Evolutionary conservation across 176 grass and related monocot genomes (phyloP), one percentile per base, ranked within the genome.

Genomic region (Aegilops speltoides): DNA sequence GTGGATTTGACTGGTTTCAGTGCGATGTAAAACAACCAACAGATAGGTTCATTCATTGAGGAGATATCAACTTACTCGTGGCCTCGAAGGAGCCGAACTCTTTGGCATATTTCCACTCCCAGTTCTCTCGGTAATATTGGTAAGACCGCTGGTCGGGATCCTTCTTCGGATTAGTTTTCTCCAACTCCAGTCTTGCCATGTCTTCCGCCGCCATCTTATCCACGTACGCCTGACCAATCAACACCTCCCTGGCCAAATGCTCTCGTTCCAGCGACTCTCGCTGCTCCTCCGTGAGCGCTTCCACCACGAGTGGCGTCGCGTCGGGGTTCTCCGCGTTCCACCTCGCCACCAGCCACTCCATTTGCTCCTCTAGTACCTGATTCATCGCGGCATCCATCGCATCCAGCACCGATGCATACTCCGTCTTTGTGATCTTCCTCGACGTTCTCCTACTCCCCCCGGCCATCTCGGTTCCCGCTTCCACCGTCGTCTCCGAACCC

Each of bases 31-130:
- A 15, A 13, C 45, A 4, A 48, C 45, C 10, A 43, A 10, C 38
- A 43, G 40, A 43, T 43, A 43, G 10, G 40, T 43, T 28, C 28
- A 28, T 28, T 36, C 33, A 34, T 34, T 34, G 33, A 34, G 33
- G 7, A 37, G 36, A 8, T 37, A 37, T 37, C 36, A 37, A 5
- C 69, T 41, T 73, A 73, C 70, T 73, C 12, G 11, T 73, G 38
- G 23, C 70, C 70, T 73, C 70, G 70, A 26, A 73, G 70, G 70
- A 45, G 70, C 70, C 70, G 38, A 26, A 73, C 38, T 73, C 38
- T 72, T 46, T 16, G 38, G 5, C 38, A 23, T 40, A 45, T 73
- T 73, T 73, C n/a, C 38, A 73, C n/a, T 73, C 38, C 70, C 70
- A 73, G n/a, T 73, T 40, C 70, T 26, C n/a, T 16, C 6, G 12